A percentile compares a stretch with the other conserved stretches of the same genome.
These are phyloP conservation scores for Chlorella sorokiniana DNA, from an alignment of 139 green algal species.

Conservation along the genomic window DNA sequence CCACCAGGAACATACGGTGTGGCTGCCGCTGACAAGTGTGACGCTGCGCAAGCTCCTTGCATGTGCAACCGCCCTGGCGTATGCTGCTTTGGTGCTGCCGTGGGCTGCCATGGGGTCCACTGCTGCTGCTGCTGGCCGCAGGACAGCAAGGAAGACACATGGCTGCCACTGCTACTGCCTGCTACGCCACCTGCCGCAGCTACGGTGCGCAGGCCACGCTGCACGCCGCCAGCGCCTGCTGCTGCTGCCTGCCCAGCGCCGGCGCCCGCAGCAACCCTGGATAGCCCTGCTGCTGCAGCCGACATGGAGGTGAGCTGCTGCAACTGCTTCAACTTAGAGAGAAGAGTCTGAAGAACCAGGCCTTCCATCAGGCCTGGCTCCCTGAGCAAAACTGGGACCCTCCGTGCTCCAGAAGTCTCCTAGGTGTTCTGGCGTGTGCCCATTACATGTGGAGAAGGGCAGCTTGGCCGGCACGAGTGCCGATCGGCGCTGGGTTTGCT, in stretches of 20 bases:
- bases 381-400: not conserved
- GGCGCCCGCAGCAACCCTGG: constrained; percentile 9
- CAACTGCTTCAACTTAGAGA: constrained; percentile 16
- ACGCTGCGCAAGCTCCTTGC: not conserved
- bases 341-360: constrained; percentile 3
- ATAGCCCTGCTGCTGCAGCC: not conserved
- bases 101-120: not conserved
- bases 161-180: not conserved
- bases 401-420: too few species aligned
- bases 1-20: too few species aligned
- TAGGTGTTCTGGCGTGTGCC: not conserved
- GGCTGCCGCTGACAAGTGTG: not conserved
- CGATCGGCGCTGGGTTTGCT: too few species aligned
- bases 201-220: constrained; percentile 2
- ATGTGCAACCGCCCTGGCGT: not conserved
- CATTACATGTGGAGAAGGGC: too few species aligned
- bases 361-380: not conserved
- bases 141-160: not conserved
- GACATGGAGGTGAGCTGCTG: not conserved
- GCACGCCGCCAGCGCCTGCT: not conserved
- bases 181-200: not conserved
- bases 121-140: not conserved
- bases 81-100: not conserved
- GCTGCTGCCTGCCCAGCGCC: not conserved
- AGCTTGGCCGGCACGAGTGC: too few species aligned